Percentiles rank a stretch among this genome's conserved stretches.
phyloP scores from a whole-genome alignment of 257 asterid species.

The Salvia miltiorrhiza region DNA sequence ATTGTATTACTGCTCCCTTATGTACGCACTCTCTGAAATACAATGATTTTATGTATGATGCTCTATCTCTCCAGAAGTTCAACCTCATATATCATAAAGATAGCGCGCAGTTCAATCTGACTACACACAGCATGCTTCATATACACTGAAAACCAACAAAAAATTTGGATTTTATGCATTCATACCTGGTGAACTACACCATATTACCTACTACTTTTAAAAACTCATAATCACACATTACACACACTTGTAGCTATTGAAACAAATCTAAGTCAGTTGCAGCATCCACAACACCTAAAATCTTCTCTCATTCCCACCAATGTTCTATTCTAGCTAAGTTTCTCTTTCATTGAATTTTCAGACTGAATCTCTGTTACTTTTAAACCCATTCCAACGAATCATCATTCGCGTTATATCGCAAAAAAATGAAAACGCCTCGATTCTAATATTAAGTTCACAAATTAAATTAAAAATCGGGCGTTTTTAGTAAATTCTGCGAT shows the following conservation, averaged over 20 bases:
- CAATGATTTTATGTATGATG: background rate
- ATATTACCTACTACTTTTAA: background rate
- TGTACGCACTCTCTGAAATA: background rate
- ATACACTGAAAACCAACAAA: background rate
- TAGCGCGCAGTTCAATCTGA: background rate
- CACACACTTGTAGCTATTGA: background rate
- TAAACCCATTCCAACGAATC: constrained; percentile 7
- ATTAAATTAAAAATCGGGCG: too few relatives aligned
- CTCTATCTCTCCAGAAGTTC: background rate
- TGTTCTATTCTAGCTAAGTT: background rate
- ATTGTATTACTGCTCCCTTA: background rate
- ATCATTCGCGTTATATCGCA: background rate
- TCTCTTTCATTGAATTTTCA: background rate
- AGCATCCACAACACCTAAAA: background rate
- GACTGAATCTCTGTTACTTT: background rate
- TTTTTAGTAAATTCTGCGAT: too few relatives aligned
- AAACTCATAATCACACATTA: background rate
- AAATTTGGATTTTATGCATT: background rate
- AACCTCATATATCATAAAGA: constrained; percentile 1
- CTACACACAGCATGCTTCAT: background rate
- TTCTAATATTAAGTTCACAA: too few relatives aligned
- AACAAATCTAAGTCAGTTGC: background rate
- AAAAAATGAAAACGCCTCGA: background rate
- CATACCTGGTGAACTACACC: background rate
- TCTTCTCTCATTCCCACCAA: background rate